Evolutionary conservation across 805 yeast species (phyloP).

Genomic region (Zygosaccharomyces lentus): DNA sequence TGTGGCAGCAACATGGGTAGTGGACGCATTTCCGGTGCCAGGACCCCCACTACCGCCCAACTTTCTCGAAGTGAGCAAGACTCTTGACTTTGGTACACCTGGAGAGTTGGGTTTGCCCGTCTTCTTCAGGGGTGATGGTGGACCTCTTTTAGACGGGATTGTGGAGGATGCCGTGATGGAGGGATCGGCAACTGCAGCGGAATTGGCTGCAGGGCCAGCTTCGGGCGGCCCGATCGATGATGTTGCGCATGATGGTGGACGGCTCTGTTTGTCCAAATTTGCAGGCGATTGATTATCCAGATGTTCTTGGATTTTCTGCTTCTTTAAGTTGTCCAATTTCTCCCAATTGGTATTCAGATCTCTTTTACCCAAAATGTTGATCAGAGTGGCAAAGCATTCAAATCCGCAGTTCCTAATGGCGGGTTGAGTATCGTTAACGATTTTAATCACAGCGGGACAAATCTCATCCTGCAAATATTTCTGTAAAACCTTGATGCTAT

Average conservation of each 20-base stretch:
- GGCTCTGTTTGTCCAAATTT: slow-evolving; percentile 3
- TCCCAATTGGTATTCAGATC: slow-evolving; percentile 57
- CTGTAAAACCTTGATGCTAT: slow-evolving; percentile 7
- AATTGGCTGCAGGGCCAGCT: slow-evolving; percentile 1
- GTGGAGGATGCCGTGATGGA: slow-evolving; percentile 26
- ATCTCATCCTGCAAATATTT: slow-evolving; percentile 15
- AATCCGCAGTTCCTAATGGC: slow-evolving; percentile 77
- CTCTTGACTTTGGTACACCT: slow-evolving; percentile 15
- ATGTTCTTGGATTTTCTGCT: slow-evolving; percentile 58
- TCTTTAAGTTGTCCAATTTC: slow-evolving; percentile 72
- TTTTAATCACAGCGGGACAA: slow-evolving; percentile 44
- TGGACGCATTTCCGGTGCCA: neutral
- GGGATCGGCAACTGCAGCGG: neutral
- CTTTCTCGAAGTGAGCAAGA: slow-evolving; percentile 25
- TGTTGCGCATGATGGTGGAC: neutral
- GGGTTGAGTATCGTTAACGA: slow-evolving; percentile 79
- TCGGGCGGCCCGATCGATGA: slow-evolving; percentile 3
- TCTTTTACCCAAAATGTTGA: slow-evolving; percentile 78
- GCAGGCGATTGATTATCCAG: slow-evolving; percentile 8
- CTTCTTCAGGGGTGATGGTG: slow-evolving; percentile 64
- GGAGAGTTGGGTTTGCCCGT: slow-evolving; percentile 16
- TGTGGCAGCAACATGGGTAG: neutral
- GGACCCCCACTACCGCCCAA: slow-evolving; percentile 12
- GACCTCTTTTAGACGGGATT: slow-evolving; percentile 63
- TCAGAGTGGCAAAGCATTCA: slow-evolving; percentile 71